These are phyloP conservation scores for Trichothecium sympodiale DNA, from an alignment of 2,329 filamentous ascomycete species.

Conservation along the genomic window DNA sequence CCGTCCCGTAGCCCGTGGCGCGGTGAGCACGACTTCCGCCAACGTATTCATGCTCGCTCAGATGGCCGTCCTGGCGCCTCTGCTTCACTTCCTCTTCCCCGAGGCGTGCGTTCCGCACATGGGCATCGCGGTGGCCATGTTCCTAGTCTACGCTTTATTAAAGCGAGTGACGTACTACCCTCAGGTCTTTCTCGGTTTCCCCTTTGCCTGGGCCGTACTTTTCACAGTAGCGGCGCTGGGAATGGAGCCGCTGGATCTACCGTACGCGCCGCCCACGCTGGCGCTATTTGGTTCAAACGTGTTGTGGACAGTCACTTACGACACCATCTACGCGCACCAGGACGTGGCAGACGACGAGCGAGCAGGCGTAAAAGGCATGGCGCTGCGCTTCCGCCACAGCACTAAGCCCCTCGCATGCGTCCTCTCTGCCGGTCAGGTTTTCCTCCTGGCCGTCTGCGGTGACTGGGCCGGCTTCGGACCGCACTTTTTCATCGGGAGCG, in stretches of 20 bases:
- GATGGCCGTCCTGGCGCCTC: background rate
- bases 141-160: too few relatives aligned
- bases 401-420: too few relatives aligned
- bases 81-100: too few relatives aligned
- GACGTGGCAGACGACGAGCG: conserved; percentile 22
- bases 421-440: too few relatives aligned
- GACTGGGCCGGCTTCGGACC: too few relatives aligned
- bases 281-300: conserved; percentile 11
- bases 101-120: conserved; percentile 31
- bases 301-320: conserved; percentile 20
- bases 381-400: conserved; percentile 14
- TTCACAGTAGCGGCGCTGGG: conserved; percentile 29
- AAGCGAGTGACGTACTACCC: conserved; percentile 43
- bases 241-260: conserved; percentile 7
- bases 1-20: conserved; percentile 39
- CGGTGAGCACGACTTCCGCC: conserved; percentile 30
- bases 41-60: conserved; percentile 14
- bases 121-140: too few relatives aligned
- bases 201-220: too few relatives aligned
- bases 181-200: conserved; percentile 37
- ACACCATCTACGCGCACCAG: conserved; percentile 24
- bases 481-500: too few relatives aligned
- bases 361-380: conserved; percentile 21
- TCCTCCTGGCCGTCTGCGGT: too few relatives aligned
- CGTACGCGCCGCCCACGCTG: conserved; percentile 7